A percentile compares a stretch with the other conserved stretches of the same genome.
phyloP scores from a whole-genome alignment of 2,329 filamentous ascomycete species.

The Falciphora oryzae region DNA sequence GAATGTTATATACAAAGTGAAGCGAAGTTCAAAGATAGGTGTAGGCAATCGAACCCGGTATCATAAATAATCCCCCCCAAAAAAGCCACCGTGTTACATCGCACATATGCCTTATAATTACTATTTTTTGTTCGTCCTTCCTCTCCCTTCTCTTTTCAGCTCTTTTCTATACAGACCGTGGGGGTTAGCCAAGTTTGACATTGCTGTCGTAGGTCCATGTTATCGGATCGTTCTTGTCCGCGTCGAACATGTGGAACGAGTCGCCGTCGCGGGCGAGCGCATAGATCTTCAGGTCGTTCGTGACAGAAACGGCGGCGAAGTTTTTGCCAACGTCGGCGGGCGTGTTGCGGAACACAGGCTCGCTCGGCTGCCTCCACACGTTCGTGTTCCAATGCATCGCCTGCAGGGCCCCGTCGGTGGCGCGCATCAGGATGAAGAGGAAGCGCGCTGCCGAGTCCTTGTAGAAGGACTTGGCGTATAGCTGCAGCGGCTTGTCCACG shows the following conservation, averaged over 20 bases:
- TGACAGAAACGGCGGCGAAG: neutral
- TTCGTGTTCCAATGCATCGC: neutral
- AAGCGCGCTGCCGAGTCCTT: neutral
- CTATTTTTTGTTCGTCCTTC: neutral
- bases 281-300: neutral
- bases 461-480: slow-evolving; percentile 4
- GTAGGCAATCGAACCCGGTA: neutral
- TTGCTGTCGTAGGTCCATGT: neutral
- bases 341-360: neutral
- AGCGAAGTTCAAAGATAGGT: neutral
- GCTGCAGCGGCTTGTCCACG: neutral
- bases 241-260: neutral
- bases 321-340: neutral
- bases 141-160: neutral
- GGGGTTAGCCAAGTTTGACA: neutral
- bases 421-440: neutral
- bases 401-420: neutral
- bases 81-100: neutral
- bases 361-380: neutral
- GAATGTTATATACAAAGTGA: neutral
- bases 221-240: neutral
- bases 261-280: neutral
- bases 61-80: neutral
- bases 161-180: no score
- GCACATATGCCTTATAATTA: neutral